Evolutionary conservation across 2,329 filamentous ascomycete genomes (phyloP).

Genomic region (Celoporthe dispersa): DNA sequence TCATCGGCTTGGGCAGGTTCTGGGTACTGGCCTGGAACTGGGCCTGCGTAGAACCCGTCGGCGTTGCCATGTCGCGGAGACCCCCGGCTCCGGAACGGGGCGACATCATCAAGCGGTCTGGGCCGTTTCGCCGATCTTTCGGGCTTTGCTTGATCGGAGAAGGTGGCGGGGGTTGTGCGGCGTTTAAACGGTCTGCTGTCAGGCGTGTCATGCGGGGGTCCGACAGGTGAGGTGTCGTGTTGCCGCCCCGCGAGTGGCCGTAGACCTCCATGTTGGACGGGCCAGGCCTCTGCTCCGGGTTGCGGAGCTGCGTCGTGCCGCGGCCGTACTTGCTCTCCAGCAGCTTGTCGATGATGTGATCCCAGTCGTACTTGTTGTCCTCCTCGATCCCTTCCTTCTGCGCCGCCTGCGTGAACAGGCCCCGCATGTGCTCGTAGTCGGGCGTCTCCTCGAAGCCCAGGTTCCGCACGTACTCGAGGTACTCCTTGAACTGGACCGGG

Average conservation of each 20-base stretch:
- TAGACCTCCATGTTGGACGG: slow-evolving; percentile 85
- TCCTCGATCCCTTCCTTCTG: slow-evolving; percentile 70
- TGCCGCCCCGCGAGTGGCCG: slow-evolving; percentile 69
- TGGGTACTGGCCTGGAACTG: slow-evolving; percentile 96
- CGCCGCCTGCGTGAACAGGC: slow-evolving; percentile 87
- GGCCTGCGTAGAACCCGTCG: slow-evolving; percentile 88
- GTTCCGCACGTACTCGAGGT: slow-evolving; percentile 95
- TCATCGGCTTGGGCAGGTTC: slow-evolving; percentile 73
- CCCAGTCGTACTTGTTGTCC: slow-evolving; percentile 98
- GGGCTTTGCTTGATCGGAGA: slow-evolving; percentile 82
- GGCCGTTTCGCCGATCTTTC: slow-evolving; percentile 77
- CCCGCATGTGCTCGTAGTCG: slow-evolving; percentile 96
- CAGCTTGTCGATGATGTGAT: slow-evolving; percentile 55
- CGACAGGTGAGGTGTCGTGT: slow-evolving; percentile 64
- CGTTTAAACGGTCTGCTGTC: slow-evolving; percentile 89
- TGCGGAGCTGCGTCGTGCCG: slow-evolving; percentile 61
- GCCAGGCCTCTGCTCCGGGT: slow-evolving; percentile 77
- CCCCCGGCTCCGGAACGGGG: slow-evolving; percentile 76
- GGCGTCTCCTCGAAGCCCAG: slow-evolving; percentile 98
- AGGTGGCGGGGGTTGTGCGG: slow-evolving; percentile 86
- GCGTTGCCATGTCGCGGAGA: slow-evolving; percentile 77
- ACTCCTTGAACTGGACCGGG: slow-evolving; percentile 97
- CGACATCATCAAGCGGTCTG: slow-evolving; percentile 74
- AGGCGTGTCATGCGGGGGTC: slow-evolving; percentile 61
- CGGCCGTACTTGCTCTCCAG: slow-evolving; percentile 75